Evolutionary conservation across 352 stramenopile genomes (phyloP).

Genomic region (Phytopythium cucurbitacearum): DNA sequence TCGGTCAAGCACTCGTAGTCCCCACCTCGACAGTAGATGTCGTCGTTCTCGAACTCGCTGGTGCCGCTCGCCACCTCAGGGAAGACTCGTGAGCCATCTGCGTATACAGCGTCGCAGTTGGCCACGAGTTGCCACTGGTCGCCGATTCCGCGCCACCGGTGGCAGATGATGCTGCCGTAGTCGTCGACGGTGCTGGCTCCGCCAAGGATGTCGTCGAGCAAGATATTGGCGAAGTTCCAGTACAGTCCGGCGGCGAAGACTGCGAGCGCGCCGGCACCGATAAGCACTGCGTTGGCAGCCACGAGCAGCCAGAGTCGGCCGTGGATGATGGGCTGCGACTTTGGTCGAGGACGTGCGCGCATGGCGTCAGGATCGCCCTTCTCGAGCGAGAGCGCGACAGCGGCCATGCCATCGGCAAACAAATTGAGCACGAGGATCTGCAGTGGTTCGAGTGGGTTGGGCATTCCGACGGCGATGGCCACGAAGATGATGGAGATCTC

Average conservation of each 20-base stretch:
- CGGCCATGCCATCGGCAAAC: constrained; percentile 87
- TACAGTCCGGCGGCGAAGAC: constrained; percentile 27
- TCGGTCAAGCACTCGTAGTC: constrained; percentile 37
- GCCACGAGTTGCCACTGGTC: constrained; percentile 20
- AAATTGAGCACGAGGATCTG: constrained; percentile 96
- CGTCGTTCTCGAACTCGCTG: constrained; percentile 11
- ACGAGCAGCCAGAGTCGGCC: constrained; percentile 28
- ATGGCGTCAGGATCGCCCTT: constrained; percentile 25
- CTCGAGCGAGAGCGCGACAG: constrained; percentile 27
- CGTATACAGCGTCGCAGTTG: constrained; percentile 20
- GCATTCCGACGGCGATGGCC: constrained; percentile 29
- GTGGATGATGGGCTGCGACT: constrained; percentile 28
- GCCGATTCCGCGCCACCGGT: constrained; percentile 16
- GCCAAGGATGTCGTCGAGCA: constrained; percentile 23
- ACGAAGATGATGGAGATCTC: constrained; percentile 74
- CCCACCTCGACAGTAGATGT: constrained; percentile 15
- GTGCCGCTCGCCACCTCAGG: constrained; percentile 2
- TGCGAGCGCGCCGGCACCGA: constrained; percentile 16
- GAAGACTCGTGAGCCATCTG: constrained; percentile 18
- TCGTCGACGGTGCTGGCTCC: constrained; percentile 11
- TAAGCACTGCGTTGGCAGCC: constrained; percentile 23
- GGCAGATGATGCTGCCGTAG: constrained; percentile 20
- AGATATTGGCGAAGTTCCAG: constrained; percentile 28
- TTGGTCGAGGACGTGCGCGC: constrained; percentile 16
- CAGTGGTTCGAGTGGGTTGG: constrained; percentile 86